Conservation (phyloP, 176 grass and related monocot species). For the Bothriochloa decipiens region DNA sequence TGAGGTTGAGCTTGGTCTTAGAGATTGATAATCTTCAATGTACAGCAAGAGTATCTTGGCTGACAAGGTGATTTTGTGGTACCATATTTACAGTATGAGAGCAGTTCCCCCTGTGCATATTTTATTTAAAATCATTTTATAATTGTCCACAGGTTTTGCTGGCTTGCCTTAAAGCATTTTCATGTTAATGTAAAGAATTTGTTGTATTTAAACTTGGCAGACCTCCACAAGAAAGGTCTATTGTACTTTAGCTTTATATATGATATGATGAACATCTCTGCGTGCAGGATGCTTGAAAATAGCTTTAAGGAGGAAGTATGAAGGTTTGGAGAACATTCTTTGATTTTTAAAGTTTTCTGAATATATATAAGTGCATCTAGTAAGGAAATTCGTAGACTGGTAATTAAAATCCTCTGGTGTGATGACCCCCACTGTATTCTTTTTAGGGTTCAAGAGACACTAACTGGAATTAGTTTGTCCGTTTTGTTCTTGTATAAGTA, state of each 20-base stretch:
- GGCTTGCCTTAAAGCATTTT: conserved; percentile 24
- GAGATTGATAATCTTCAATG: conserved; percentile 60
- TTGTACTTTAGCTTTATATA: conserved; percentile 43
- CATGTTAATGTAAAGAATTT: conserved; percentile 62
- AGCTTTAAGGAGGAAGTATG: conserved; percentile 28
- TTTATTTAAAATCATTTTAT: not conserved
- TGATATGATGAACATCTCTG: conserved; percentile 42
- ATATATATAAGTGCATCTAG: conserved; percentile 5
- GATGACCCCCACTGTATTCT: not conserved
- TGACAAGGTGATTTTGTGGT: conserved; percentile 51
- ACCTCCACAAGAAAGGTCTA: conserved; percentile 33
- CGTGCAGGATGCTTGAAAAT: conserved; percentile 28
- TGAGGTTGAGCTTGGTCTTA: conserved; percentile 79
- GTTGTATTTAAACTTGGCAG: conserved; percentile 48
- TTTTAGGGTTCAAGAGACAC: not conserved
- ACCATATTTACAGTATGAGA: not conserved
- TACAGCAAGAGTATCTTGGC: conserved; percentile 60
- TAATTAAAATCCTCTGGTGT: not conserved
- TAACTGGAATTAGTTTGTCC: not conserved
- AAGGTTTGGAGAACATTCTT: conserved; percentile 34
- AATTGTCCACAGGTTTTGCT: conserved; percentile 45
- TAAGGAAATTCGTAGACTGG: not conserved
- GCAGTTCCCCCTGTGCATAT: not conserved
- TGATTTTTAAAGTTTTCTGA: conserved; percentile 18
- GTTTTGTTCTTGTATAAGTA: not conserved